These are phyloP conservation scores for Didymosphaeria variabile DNA, from an alignment of 2,329 filamentous ascomycete species.

Conservation along the genomic window DNA sequence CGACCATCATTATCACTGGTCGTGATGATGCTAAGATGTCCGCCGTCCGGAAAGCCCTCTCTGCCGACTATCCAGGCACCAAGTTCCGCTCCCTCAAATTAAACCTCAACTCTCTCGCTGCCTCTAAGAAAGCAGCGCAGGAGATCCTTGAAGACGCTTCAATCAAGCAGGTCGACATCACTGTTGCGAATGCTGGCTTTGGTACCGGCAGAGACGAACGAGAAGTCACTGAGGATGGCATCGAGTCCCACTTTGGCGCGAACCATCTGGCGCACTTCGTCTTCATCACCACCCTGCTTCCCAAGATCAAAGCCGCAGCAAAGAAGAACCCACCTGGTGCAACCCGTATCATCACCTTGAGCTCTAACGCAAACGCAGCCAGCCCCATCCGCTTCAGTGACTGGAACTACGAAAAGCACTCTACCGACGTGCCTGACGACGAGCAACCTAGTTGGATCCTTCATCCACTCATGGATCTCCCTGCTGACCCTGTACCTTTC, in stretches of 20 bases:
- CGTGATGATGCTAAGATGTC: conserved; percentile 18
- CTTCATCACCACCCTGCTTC: conserved; percentile 51
- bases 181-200: conserved; percentile 51
- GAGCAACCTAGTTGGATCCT: conserved; percentile 16
- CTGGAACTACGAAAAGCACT: conserved; percentile 41
- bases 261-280: conserved; percentile 57
- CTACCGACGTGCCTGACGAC: conserved; percentile 16
- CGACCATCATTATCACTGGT: conserved; percentile 23
- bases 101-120: conserved; percentile 42
- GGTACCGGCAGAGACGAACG: not conserved
- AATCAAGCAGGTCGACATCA: conserved; percentile 43
- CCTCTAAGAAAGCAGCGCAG: conserved; percentile 39
- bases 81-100: conserved; percentile 26
- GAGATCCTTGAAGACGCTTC: conserved; percentile 26
- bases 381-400: conserved; percentile 50
- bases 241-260: conserved; percentile 55
- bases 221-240: conserved; percentile 49
- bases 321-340: conserved; percentile 13
- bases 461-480: not conserved
- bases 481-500: not conserved
- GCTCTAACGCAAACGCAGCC: not conserved
- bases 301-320: conserved; percentile 35
- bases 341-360: conserved; percentile 24
- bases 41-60: conserved; percentile 1
- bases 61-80: conserved; percentile 17